phyloP scores from a whole-genome alignment of 176 grass and related monocot species.

The Carex kokanica region DNA sequence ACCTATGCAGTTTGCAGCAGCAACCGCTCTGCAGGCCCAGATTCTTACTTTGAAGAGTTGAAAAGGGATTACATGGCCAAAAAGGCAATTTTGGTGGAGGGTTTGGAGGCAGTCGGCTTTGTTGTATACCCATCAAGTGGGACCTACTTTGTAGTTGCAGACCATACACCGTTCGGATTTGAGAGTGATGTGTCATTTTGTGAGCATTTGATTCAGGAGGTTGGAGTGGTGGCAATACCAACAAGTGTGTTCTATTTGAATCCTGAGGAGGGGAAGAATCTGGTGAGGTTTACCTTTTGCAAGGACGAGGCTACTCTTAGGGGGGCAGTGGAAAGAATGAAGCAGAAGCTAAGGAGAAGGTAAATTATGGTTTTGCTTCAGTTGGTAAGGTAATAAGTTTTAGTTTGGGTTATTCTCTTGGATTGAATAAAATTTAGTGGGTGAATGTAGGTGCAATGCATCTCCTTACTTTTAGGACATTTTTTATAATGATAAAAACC shows the following conservation, averaged over 20 bases:
- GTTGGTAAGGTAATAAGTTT: background rate
- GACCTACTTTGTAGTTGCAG: slow-evolving; percentile 86
- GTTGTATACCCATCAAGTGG: slow-evolving; percentile 86
- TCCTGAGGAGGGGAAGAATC: slow-evolving; percentile 86
- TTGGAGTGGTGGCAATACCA: slow-evolving; percentile 83
- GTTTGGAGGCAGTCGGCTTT: slow-evolving; percentile 68
- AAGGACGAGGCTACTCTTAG: slow-evolving; percentile 83
- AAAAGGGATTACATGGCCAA: slow-evolving; percentile 68
- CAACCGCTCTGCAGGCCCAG: slow-evolving; percentile 49
- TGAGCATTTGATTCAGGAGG: slow-evolving; percentile 79
- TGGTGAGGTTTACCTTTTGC: slow-evolving; percentile 97
- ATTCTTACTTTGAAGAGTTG: slow-evolving; percentile 80
- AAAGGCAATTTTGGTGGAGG: slow-evolving; percentile 73
- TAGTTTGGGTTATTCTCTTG: background rate
- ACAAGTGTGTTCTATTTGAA: slow-evolving; percentile 95
- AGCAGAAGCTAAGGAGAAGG: slow-evolving; percentile 63
- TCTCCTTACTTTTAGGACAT: background rate
- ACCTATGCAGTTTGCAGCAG: slow-evolving; percentile 81
- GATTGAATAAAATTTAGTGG: background rate
- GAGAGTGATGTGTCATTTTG: slow-evolving; percentile 78
- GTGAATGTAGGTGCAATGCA: background rate
- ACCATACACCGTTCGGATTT: slow-evolving; percentile 90
- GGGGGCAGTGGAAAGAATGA: slow-evolving; percentile 82
- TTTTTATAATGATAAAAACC: background rate
- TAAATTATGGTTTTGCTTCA: slow-evolving; percentile 12